phyloP scores from a whole-genome alignment of 768 basidiomycete species.

The Austroboletus eburneus region DNA sequence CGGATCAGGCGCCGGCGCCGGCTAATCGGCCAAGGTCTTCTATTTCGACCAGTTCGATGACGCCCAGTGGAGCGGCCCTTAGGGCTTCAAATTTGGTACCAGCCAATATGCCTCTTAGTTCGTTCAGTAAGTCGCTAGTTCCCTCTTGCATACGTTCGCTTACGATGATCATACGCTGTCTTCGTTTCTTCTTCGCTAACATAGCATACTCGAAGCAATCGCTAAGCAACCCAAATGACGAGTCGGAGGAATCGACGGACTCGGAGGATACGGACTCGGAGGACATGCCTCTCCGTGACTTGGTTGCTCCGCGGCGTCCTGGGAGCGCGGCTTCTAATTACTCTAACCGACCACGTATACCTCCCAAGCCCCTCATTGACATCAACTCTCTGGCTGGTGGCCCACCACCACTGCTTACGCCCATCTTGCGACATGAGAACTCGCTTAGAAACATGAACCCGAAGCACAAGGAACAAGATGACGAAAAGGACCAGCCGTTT shows the following conservation, averaged over 20 bases:
- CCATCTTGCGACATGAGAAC: constrained; percentile 27
- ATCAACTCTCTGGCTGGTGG: constrained; percentile 30
- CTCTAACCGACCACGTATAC: constrained; percentile 29
- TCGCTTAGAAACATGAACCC: constrained; percentile 22
- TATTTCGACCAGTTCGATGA: constrained; percentile 54
- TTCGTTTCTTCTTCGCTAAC: not conserved
- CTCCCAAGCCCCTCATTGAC: constrained; percentile 43
- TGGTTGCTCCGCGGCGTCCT: constrained; percentile 61
- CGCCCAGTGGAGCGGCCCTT: constrained; percentile 48
- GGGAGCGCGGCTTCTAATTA: constrained; percentile 50
- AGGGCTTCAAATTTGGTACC: constrained; percentile 42
- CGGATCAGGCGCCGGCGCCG: constrained; percentile 4
- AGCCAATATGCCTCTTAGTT: constrained; percentile 14
- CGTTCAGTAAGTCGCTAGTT: constrained; percentile 26
- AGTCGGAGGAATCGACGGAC: constrained; percentile 25
- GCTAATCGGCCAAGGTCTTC: constrained; percentile 44
- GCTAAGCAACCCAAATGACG: constrained; percentile 6
- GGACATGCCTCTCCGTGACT: constrained; percentile 60
- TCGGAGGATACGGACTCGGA: constrained; percentile 44
- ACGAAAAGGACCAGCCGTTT: constrained; percentile 27
- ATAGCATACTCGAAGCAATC: constrained; percentile 6
- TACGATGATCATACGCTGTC: too few species aligned
- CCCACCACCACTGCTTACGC: constrained; percentile 34
- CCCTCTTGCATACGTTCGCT: not conserved
- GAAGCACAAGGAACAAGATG: constrained; percentile 18